Evolutionary conservation across 1,139 yeast genomes (phyloP).

Genomic region (Kurtzmaniella natalensis): DNA sequence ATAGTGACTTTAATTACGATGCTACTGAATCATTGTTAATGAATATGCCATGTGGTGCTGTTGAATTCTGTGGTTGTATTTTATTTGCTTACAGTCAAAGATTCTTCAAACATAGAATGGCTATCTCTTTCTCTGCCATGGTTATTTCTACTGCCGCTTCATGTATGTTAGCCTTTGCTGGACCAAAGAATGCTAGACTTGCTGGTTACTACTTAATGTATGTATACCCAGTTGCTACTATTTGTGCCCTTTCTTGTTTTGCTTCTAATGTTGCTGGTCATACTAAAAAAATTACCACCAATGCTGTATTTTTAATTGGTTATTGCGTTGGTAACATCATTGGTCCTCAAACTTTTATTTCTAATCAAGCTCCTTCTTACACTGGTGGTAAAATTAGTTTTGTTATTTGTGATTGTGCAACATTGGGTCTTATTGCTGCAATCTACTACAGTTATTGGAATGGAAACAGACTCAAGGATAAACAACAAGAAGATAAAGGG

Average conservation of each 20-base stretch:
- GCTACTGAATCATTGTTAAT: constrained; percentile 30
- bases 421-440: constrained; percentile 17
- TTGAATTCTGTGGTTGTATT: constrained; percentile 41
- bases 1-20: constrained; percentile 25
- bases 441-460: constrained; percentile 26
- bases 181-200: constrained; percentile 27
- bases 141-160: constrained; percentile 33
- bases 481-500: constrained; percentile 15
- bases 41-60: constrained; percentile 36
- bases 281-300: constrained; percentile 19
- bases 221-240: constrained; percentile 35
- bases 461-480: constrained; percentile 17
- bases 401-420: constrained; percentile 26
- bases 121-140: constrained; percentile 41
- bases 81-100: constrained; percentile 23
- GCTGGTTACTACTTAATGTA: constrained; percentile 35
- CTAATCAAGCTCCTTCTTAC: constrained; percentile 49
- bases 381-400: constrained; percentile 40
- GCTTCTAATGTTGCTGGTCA: constrained; percentile 19
- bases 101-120: constrained; percentile 31
- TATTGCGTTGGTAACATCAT: constrained; percentile 66
- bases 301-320: constrained; percentile 27
- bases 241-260: constrained; percentile 17
- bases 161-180: constrained; percentile 48
- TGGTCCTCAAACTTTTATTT: constrained; percentile 67